Conservation (phyloP, 1,284 basidiomycete species). For the Irpex rosettiformis region DNA sequence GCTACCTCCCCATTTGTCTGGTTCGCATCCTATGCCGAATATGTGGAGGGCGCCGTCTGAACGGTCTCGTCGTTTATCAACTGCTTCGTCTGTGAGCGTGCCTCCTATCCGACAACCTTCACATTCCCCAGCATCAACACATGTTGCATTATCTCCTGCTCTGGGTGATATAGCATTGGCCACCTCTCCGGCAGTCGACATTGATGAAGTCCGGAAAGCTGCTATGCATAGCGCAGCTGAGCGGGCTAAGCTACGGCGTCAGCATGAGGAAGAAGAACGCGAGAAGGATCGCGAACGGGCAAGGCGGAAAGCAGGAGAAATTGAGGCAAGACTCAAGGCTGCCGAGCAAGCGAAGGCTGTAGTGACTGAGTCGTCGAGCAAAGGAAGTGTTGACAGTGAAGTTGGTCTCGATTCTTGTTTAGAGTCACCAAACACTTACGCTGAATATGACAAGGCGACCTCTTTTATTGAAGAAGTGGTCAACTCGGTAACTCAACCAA, state of each 20-base stretch:
- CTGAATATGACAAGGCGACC: slow-evolving; percentile 28
- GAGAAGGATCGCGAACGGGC: slow-evolving; percentile 84
- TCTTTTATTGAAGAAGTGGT: slow-evolving; percentile 46
- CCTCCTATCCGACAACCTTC: slow-evolving; percentile 17
- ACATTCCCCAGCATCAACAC: slow-evolving; percentile 9
- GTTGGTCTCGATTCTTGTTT: slow-evolving; percentile 14
- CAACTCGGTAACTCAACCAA: slow-evolving; percentile 26
- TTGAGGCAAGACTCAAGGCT: slow-evolving; percentile 73
- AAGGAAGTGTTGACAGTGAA: slow-evolving; percentile 20
- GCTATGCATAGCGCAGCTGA: slow-evolving; percentile 91
- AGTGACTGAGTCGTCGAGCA: not conserved
- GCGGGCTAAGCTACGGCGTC: slow-evolving; percentile 73
- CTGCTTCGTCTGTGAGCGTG: slow-evolving; percentile 5
- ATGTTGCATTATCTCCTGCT: not conserved
- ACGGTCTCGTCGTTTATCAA: slow-evolving; percentile 9
- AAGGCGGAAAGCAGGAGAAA: slow-evolving; percentile 77
- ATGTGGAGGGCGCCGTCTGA: slow-evolving; percentile 14
- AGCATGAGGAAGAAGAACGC: slow-evolving; percentile 85
- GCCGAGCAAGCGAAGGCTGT: slow-evolving; percentile 34
- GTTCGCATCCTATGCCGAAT: slow-evolving; percentile 19
- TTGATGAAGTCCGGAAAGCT: slow-evolving; percentile 74
- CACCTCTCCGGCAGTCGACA: slow-evolving; percentile 44
- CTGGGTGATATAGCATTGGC: slow-evolving; percentile 18
- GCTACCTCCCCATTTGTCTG: slow-evolving; percentile 37
- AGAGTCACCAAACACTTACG: not conserved